Base-by-base conservation (phyloP, 805 yeast species). In the Limtongia smithiae region DNA sequence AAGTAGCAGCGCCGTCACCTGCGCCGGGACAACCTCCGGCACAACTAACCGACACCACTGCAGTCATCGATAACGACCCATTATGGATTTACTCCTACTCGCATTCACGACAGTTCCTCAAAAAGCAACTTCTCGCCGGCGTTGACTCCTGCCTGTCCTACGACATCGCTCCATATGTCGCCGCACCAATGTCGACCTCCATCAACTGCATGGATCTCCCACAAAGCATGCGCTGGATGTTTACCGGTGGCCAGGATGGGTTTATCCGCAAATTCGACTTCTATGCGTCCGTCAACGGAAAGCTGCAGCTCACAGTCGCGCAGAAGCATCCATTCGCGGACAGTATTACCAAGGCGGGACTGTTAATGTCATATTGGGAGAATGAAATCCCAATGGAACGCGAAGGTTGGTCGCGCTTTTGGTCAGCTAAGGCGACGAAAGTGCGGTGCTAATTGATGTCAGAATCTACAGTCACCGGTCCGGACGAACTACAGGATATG, bases 161-260 rank as follows among this genome's bases (percentile, higher is more conserved):
- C 58, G 94, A 85, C 49, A 80, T 91, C 2, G 73, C 78, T 33
- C 97, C 98, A 0, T 77, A 84, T 9, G 94, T 85, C 18, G 96
- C 97, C 1, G 82, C 90, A 9, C 91, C 95, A 1, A 88, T 86
- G 60, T 75, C 87, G 1, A 70, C 86, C 1, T 82, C 85, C 24
- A 83, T 93, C 28, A 88, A 88, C 66, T 77, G 93, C 2, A 59
- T 91, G 31, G 83, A 90, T 1, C 71, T 88, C 39, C 78, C 95
- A 1, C 79, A 78, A 60, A 95, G 94, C 4, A 82, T 89, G 36
- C 82, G 82, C 62, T 90, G 89, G 83, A 72, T 93, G 34, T 83
- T 90, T 60, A 83, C 96, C 0, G 98, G 98, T 18, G 97, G 97
- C 8, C 91, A 85, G 57, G 98, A 93, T 66, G 98, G 98, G 3